Percentiles rank a stretch among this genome's conserved stretches.
These are phyloP conservation scores for Aspergillus chevalieri DNA, from an alignment of 2,329 filamentous ascomycete species.

Conservation along the genomic window DNA sequence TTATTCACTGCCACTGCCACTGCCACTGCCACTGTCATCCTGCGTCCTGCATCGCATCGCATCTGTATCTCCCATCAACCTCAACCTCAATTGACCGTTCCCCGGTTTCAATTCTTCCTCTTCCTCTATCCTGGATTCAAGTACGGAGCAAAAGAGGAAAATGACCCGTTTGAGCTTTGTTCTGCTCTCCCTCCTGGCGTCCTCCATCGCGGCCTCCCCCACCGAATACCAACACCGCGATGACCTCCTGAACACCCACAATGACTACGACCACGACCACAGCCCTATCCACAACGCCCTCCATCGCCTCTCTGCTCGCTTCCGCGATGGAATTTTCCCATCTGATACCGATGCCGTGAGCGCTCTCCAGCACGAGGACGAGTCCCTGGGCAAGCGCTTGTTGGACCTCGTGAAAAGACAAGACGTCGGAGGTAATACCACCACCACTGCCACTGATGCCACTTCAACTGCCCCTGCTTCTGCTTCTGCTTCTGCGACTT, in stretches of 20 bases:
- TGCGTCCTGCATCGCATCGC: no score
- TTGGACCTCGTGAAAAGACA: conserved; percentile 61
- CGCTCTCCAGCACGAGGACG: conserved; percentile 56
- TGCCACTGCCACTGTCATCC: no score
- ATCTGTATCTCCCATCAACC: no score
- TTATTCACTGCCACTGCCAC: no score
- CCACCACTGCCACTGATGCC: conserved; percentile 6
- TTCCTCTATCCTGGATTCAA: no score
- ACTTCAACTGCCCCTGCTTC: conserved; percentile 9
- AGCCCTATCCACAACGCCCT: conserved; percentile 61
- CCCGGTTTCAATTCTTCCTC: background rate
- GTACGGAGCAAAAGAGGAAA: no score
- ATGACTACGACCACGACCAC: conserved; percentile 55
- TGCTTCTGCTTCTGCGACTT: conserved; percentile 9
- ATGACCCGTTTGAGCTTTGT: no score
- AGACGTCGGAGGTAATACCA: conserved; percentile 8
- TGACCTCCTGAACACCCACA: conserved; percentile 51
- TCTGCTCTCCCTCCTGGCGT: background rate
- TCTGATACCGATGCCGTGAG: conserved; percentile 60
- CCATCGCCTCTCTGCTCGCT: conserved; percentile 57
- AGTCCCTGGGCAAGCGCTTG: conserved; percentile 56
- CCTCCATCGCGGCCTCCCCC: background rate
- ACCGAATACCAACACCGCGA: conserved; percentile 30
- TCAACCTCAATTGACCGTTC: no score
- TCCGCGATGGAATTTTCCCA: conserved; percentile 62